Base-by-base conservation (phyloP, 768 basidiomycete genomes). In the Trametes cingulata region DNA sequence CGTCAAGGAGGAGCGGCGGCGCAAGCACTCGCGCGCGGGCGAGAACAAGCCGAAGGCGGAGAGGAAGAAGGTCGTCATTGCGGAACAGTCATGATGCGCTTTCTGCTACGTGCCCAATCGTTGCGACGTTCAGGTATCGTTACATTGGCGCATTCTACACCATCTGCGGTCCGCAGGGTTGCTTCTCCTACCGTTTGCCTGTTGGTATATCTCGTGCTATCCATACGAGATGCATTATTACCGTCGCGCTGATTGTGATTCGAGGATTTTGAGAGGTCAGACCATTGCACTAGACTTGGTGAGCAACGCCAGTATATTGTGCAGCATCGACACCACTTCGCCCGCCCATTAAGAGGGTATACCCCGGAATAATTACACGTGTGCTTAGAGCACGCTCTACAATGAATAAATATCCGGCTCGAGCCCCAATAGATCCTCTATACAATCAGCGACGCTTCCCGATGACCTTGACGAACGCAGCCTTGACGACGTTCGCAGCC, bases 1-100 rank as follows among this genome's bases (percentile, higher is more conserved):
- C 58, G 91, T 90, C 81, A 98, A 97, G 77, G 95, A 99, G 68
- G 95, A 98, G 71, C 83, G 95, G 64, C 80, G 96, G 63, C 79
- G 95, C 72, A 89, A 87, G 69, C 96, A 98, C 72, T 90, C 95
- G 7, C 82, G 93, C 25, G 85, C 85, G 13, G 95, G 94, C 43
- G 85, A 87, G 72, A 83, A 74, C 74, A 97, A 94, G 70, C 96
- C 96, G 9, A 92, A 90, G 71, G 85, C 94, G 40, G 95, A 95
- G 80, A 84, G 88, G 74, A 95, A 94, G 77, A 95, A 90, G 72
- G 77, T 87, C 41, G 91, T 98, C 62, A 76, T 94, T 62, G 80
- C 80, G 45, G 92, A 95, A 76, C 93, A 96, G 78, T 80, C 79
- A 47, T 88, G 73, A 56, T 42, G 10, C 15, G n/a, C 22, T 4